Base-by-base conservation (phyloP, 805 yeast genomes). In the Isabelozyma gotoi region DNA sequence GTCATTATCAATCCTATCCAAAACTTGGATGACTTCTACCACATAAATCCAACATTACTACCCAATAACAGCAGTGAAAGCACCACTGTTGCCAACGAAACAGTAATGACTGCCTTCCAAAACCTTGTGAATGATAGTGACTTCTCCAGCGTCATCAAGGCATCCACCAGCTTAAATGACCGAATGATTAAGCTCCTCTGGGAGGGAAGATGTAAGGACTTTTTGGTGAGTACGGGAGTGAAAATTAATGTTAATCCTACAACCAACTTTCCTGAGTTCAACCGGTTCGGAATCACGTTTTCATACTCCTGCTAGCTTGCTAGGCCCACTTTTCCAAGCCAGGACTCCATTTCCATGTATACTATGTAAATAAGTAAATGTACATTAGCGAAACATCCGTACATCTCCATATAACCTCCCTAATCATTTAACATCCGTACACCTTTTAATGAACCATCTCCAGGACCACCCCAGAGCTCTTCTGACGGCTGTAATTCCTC, bases 181-280 rank as follows among this genome's bases (percentile, higher is more conserved):
- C 76, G 73, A 49, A 74, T 80, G 46, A 52, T 88, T 11, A 81
- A 80, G 46, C 39, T 90, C 5, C 66, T 88, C 36, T 92, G 97
- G 97, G 97, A 88, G 55, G 97, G 97, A 0, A 79, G 85, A 47
- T 80, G 79, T 54, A 83, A 85, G 53, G 95, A 88, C 35, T 86
- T 92, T 59, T 61, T 92, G 40, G 68, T 91, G 2, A 80, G 88
- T 39, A 78, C 92, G 1, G 97, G 97, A 0, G 72, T 80, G 5
- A 80, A 76, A 43, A 46, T 87, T 3, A 67, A 68, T 37, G 46
- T 75, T 19, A 73, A 69, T 41, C 48, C 52, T 2, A 40, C 39
- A 11, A 68, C 74, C 1, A 59, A 65, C 17, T 63, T 62, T 4
- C 84, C 85, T 2, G 78, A 72, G 36, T 49, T 79, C 7, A 64